These are phyloP conservation scores for Melastoma malabathricum DNA, from an alignment of 345 rosid species.

Conservation along the genomic window DNA sequence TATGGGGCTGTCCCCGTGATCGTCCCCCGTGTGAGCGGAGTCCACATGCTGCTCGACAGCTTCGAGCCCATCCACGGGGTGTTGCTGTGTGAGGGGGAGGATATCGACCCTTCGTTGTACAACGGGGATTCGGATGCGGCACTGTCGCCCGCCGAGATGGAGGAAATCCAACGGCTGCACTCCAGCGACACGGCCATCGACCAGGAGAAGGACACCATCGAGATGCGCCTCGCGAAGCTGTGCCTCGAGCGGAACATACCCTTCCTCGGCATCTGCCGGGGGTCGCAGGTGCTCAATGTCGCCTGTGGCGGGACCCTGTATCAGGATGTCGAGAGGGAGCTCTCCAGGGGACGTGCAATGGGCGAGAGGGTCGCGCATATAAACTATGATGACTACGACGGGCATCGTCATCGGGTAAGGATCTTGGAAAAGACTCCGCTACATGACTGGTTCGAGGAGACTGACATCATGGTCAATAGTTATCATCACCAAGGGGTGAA, in stretches of 20 bases:
- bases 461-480: conserved; percentile 68
- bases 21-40: conserved; percentile 69
- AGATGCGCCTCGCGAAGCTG: conserved; percentile 56
- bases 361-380: conserved; percentile 38
- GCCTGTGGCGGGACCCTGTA: conserved; percentile 82
- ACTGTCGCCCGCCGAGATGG: conserved; percentile 54
- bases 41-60: conserved; percentile 58
- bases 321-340: conserved; percentile 52
- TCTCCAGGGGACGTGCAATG: conserved; percentile 17
- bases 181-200: conserved; percentile 62
- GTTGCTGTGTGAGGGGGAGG: conserved; percentile 90
- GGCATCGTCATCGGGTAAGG: conserved; percentile 49
- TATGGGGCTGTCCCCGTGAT: conserved; percentile 81
- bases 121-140: conserved; percentile 28
- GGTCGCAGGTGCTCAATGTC: conserved; percentile 71
- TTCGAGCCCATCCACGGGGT: conserved; percentile 93
- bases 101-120: conserved; percentile 70
- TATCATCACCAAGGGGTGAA: conserved; percentile 91
- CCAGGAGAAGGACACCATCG: conserved; percentile 69
- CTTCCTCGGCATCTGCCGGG: conserved; percentile 73
- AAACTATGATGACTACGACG: conserved; percentile 65
- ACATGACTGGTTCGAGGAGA: conserved; percentile 45
- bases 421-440: conserved; percentile 50
- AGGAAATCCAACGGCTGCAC: conserved; percentile 53
- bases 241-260: conserved; percentile 83